These are phyloP conservation scores for Aspergillus carbonarius DNA, from an alignment of 2,329 filamentous ascomycete genomes.

Conservation along the genomic window DNA sequence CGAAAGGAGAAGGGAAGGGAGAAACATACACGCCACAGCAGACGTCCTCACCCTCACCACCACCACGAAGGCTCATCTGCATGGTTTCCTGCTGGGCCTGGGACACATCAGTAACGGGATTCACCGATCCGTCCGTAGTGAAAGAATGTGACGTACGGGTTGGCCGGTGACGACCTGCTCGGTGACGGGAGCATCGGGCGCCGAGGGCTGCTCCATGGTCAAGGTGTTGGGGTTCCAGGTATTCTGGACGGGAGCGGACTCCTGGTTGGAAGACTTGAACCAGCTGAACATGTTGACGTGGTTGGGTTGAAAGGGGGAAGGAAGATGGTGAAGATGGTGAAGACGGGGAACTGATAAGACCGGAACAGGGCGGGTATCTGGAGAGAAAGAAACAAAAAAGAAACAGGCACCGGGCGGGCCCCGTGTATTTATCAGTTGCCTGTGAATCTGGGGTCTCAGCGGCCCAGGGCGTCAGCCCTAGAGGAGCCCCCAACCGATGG, in stretches of 20 bases:
- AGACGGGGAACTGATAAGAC: too few species aligned
- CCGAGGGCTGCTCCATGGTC: slow-evolving; percentile 23
- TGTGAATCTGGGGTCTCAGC: background rate
- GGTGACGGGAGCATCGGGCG: slow-evolving; percentile 18
- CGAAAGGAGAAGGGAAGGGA: background rate
- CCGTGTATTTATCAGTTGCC: background rate
- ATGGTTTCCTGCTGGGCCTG: slow-evolving; percentile 13
- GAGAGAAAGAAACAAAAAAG: background rate
- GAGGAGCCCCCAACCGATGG: background rate
- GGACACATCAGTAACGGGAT: background rate
- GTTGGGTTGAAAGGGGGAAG: too few species aligned
- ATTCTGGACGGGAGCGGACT: slow-evolving; percentile 11
- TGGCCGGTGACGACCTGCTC: slow-evolving; percentile 20
- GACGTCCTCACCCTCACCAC: slow-evolving; percentile 19
- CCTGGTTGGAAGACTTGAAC: slow-evolving; percentile 23
- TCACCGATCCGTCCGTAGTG: background rate
- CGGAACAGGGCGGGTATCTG: background rate
- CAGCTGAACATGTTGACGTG: slow-evolving; percentile 20
- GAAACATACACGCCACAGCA: slow-evolving; percentile 26
- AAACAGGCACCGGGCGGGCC: background rate
- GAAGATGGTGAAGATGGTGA: too few species aligned
- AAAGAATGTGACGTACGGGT: slow-evolving; percentile 14
- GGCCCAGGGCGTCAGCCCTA: background rate
- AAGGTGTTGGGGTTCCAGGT: slow-evolving; percentile 24
- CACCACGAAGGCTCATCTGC: slow-evolving; percentile 23